Base-by-base conservation (phyloP, 345 rosid genomes). In the Moricandia moricandioides region DNA sequence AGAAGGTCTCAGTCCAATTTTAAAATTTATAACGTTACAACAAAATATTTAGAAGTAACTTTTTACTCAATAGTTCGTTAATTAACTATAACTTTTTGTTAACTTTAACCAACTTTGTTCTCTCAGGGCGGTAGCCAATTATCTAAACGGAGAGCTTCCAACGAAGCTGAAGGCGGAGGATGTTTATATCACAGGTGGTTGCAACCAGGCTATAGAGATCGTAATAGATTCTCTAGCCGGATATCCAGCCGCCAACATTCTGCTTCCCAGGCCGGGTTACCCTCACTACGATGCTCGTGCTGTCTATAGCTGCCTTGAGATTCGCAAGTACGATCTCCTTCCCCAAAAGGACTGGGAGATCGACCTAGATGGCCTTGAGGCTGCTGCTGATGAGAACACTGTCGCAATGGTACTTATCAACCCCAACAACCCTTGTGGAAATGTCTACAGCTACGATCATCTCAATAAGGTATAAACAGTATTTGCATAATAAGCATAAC, bases 351-450 rank as follows among this genome's bases (percentile, higher is more conserved):
- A 86, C 6, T 87, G 87, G 86, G 91, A 85, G 51, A 80, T 85
- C 26, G 86, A 85, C 71, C 82, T 89, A 1, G 80, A 78, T 0
- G 80, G 76, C 16, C 71, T 87, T 1, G 82, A 86, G 69, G 78
- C 82, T 2, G 64, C 74, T 16, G 86, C 87, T 1, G 88, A 89
- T 69, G 87, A 81, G 16, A 89, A 86, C 8, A 89, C 88, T 0
- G 74, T 73, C 3, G 88, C 89, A 0, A 81, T 86, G 69, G 88
- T 87, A 39, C 59, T 89, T 37, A 78, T 87, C 17, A 89, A 86
- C 54, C 81, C 81, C 2, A 65, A 83, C 64, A 75, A 75, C 49
- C 79, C 74, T 2, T 68, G 73, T 68, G 79, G 79, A 35, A 75
- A 76, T 47, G 87, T 83, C 61, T 79, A 69, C 72, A 61, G 66